phyloP scores from a whole-genome alignment of 441 rosid species.

The Viola pubescens region DNA sequence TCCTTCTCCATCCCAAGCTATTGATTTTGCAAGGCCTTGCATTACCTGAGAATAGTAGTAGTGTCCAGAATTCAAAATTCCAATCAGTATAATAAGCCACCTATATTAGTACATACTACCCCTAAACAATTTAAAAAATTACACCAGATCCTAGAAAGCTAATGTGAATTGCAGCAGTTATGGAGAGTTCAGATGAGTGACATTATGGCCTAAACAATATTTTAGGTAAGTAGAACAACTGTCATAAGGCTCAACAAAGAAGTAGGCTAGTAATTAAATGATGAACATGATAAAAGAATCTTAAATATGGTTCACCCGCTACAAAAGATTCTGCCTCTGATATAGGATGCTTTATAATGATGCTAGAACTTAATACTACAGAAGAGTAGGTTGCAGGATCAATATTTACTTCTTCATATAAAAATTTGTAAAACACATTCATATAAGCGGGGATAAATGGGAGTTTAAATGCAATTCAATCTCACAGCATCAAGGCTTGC shows the following conservation, averaged over 20 bases:
- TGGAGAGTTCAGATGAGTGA: not conserved
- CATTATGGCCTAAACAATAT: not conserved
- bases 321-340: not conserved
- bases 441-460: too few relatives aligned
- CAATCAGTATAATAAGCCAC: not conserved
- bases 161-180: not conserved
- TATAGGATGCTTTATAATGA: not conserved
- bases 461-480: conserved; percentile 2
- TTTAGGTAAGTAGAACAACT: not conserved
- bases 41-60: conserved; percentile 50
- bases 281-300: conserved; percentile 2
- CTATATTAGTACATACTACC: not conserved
- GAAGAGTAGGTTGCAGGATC: too few relatives aligned
- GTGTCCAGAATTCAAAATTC: not conserved
- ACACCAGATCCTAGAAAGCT: conserved; percentile 7
- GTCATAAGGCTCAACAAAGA: not conserved
- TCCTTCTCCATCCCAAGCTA: conserved; percentile 99
- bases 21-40: conserved; percentile 98
- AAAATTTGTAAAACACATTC: too few relatives aligned
- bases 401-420: too few relatives aligned
- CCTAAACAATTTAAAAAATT: conserved; percentile 5
- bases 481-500: conserved; percentile 86
- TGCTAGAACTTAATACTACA: too few relatives aligned
- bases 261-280: not conserved
- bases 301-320: not conserved